Evolutionary conservation across 1,284 basidiomycete species (phyloP), one percentile per base, ranked within the genome.

Genomic region (Ganoderma boninense): DNA sequence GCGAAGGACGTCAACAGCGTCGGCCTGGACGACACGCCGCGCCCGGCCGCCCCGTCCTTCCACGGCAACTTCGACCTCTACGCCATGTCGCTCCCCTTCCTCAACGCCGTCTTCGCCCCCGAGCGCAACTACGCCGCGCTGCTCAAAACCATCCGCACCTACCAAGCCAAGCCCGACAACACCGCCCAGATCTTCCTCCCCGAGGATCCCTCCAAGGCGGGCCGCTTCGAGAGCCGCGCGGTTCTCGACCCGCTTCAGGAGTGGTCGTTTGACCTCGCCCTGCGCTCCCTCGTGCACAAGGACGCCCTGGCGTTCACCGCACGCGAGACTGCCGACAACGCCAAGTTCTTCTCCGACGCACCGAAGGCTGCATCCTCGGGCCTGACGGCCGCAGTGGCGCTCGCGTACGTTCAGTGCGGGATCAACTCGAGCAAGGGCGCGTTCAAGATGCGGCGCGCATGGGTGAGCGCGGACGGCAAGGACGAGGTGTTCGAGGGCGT

Each of bases 371-470:
- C n/a, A n/a, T n/a, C n/a, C n/a, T n/a, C 29, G 16, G 54, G 29
- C 5, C 18, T 57, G 26, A 56, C 54, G 0, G 54, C 29, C 3
- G 16, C 29, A 8, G 54, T 57, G 29, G 54, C 26, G 29, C 54
- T 57, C 54, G 54, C 13, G 18, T 5, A 35, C 32, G 29, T 7
- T 5, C 54, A 56, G 18, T 57, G 54, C 35, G 35, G 35, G 35
- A 35, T 35, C 35, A 7, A 3, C 4, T 35, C 35, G 35, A 35
- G 35, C 35, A 35, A 35, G 35, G 56, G 29, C 5, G 2, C 18
- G 18, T 57, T 57, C 56, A 35, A 57, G 32, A 57, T 57, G 56
- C 56, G 56, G 16, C 56, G 56, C 32, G 56, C 56, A 14, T 57
- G 56, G 56, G 29, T 20, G 16, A 57, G 56, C 56, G 16, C 0